phyloP scores from a whole-genome alignment of 805 yeast species.

The Zygosaccharomyces kombuchaensis region DNA sequence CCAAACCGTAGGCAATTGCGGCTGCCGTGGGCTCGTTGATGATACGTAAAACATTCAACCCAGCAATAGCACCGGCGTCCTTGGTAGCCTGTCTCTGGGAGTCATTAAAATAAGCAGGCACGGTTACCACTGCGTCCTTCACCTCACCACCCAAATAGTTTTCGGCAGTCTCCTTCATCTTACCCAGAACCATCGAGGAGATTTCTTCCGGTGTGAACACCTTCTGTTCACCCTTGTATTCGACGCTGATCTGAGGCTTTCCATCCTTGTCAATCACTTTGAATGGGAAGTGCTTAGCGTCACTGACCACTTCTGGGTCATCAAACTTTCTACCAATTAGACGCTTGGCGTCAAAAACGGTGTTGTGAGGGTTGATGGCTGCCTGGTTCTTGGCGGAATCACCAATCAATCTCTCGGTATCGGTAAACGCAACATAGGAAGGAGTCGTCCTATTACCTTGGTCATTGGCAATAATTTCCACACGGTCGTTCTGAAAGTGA shows the following conservation, averaged over 20 bases:
- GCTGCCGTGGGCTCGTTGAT: constrained; percentile 98
- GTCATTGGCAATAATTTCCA: constrained; percentile 94
- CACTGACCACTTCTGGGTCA: constrained; percentile 75
- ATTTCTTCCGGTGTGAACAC: constrained; percentile 91
- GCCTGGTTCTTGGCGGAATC: constrained; percentile 98
- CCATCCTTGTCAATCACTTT: constrained; percentile 66
- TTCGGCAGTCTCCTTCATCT: constrained; percentile 92
- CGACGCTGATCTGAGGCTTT: constrained; percentile 78
- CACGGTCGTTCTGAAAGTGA: constrained; percentile 85
- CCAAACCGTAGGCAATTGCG: constrained; percentile 94
- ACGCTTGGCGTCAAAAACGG: constrained; percentile 90
- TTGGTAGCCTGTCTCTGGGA: constrained; percentile 98
- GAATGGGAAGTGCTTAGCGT: constrained; percentile 84
- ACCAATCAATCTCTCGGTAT: constrained; percentile 88
- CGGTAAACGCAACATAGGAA: constrained; percentile 92
- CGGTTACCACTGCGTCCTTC: constrained; percentile 90
- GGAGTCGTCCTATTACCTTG: constrained; percentile 99
- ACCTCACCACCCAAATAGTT: constrained; percentile 76
- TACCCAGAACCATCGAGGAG: constrained; percentile 84
- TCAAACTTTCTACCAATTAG: constrained; percentile 83
- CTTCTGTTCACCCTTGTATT: constrained; percentile 80
- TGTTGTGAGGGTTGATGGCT: constrained; percentile 86
- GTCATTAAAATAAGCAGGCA: constrained; percentile 96
- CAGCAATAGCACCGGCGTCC: constrained; percentile 96
- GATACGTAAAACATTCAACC: constrained; percentile 89